Percentiles rank a stretch among this genome's conserved stretches.
These are phyloP conservation scores for Parascedosporium putredinis DNA, from an alignment of 2,329 filamentous ascomycete species.

Conservation along the genomic window DNA sequence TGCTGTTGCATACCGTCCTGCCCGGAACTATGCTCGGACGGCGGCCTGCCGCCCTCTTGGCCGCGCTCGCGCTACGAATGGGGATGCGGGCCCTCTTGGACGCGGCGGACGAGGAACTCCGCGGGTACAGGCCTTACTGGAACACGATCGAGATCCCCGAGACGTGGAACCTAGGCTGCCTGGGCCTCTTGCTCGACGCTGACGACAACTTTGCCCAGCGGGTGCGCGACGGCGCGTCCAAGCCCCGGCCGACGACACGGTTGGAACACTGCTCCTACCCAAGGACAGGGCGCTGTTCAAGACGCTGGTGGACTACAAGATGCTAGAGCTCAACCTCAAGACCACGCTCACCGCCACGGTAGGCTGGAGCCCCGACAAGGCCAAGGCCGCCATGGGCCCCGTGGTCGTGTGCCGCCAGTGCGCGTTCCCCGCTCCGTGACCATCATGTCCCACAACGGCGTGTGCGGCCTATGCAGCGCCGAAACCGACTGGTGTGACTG, in stretches of 20 bases:
- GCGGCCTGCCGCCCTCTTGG: conserved; percentile 34
- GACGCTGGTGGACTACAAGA: conserved; percentile 33
- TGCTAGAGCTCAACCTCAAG: conserved; percentile 33
- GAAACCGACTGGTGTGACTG: conserved; percentile 14
- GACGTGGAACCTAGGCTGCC: conserved; percentile 36
- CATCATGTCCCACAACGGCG: conserved; percentile 28
- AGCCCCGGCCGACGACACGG: conserved; percentile 22
- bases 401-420: conserved; percentile 29
- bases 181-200: conserved; percentile 35
- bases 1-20: conserved; percentile 35
- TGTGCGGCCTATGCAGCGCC: conserved; percentile 31
- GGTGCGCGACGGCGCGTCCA: conserved; percentile 14
- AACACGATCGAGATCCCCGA: conserved; percentile 36
- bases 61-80: conserved; percentile 36
- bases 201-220: conserved; percentile 25
- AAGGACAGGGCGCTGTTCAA: conserved; percentile 31
- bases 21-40: conserved; percentile 35
- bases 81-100: conserved; percentile 30
- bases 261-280: conserved; percentile 23
- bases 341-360: conserved; percentile 31
- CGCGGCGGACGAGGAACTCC: conserved; percentile 29
- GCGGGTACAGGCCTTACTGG: conserved; percentile 31
- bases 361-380: conserved; percentile 36
- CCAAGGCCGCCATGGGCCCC: conserved; percentile 30
- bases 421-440: conserved; percentile 37